phyloP scores from a whole-genome alignment of 306 rosid genomes.

The Cercis canadensis region DNA sequence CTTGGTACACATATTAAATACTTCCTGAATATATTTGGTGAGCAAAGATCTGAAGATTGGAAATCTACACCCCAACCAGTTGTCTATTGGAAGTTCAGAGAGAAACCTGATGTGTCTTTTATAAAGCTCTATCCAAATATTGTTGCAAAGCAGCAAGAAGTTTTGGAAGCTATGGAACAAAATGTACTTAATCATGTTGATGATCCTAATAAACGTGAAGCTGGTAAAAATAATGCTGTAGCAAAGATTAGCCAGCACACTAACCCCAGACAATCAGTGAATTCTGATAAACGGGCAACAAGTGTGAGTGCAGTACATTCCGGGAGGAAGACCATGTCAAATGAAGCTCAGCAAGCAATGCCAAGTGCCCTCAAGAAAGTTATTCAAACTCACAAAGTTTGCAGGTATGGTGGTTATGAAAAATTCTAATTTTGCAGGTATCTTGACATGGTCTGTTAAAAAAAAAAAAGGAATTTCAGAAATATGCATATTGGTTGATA shows the following conservation, averaged over 20 bases:
- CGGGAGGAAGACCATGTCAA: slow-evolving; percentile 70
- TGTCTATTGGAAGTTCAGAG: slow-evolving; percentile 2
- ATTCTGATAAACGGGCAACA: slow-evolving; percentile 44
- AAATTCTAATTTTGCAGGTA: neutral
- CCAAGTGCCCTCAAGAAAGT: slow-evolving; percentile 69
- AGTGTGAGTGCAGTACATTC: slow-evolving; percentile 44
- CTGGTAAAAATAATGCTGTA: slow-evolving; percentile 40
- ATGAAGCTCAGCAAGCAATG: slow-evolving; percentile 77
- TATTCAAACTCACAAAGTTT: slow-evolving; percentile 74
- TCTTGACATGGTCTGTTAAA: too few species aligned
- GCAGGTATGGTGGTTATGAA: slow-evolving; percentile 64
- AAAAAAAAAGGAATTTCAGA: slow-evolving; percentile 9
- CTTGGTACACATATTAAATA: slow-evolving; percentile 40
- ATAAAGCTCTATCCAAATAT: slow-evolving; percentile 43
- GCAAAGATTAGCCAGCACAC: slow-evolving; percentile 41
- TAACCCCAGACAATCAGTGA: slow-evolving; percentile 44
- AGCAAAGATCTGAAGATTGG: slow-evolving; percentile 52
- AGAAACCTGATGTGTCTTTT: slow-evolving; percentile 36
- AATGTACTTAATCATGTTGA: neutral
- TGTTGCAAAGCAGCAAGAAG: slow-evolving; percentile 46
- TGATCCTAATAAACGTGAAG: slow-evolving; percentile 39
- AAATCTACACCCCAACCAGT: slow-evolving; percentile 42
- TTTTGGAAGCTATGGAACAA: slow-evolving; percentile 47
- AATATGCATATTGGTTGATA: slow-evolving; percentile 8
- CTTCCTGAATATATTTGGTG: slow-evolving; percentile 59